Conservation (phyloP, 2,329 filamentous ascomycete genomes). For the Emmonsia crescens region DNA sequence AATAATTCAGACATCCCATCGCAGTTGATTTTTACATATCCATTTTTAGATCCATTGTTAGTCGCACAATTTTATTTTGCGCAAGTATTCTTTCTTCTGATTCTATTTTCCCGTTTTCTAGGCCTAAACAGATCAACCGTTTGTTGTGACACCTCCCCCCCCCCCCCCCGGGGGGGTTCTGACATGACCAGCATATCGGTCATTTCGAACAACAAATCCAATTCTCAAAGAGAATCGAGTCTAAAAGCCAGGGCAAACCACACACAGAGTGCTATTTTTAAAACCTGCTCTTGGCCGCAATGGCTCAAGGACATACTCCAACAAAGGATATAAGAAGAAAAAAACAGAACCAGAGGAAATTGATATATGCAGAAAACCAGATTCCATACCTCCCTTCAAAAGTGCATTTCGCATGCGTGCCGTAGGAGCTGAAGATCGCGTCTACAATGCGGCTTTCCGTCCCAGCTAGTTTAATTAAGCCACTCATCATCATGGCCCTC, state of each 20-base stretch:
- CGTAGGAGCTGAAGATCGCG: not conserved
- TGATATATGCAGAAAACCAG: too few species aligned
- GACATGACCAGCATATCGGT: not conserved
- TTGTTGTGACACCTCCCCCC: too few species aligned
- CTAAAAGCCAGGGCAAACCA: not conserved
- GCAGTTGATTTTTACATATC: not conserved
- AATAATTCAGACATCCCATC: not conserved
- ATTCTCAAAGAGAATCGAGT: not conserved
- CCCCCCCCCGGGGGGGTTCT: too few species aligned
- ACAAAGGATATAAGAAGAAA: not conserved
- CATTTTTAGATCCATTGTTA: not conserved
- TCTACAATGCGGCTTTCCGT: too few species aligned
- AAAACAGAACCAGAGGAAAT: too few species aligned
- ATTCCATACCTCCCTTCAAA: too few species aligned
- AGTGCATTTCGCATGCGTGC: not conserved
- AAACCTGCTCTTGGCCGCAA: not conserved
- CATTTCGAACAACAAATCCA: not conserved
- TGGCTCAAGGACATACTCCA: not conserved
- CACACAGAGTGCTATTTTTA: not conserved
- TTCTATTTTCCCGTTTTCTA: not conserved
- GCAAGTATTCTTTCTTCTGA: not conserved
- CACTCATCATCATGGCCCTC: not conserved
- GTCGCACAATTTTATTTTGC: not conserved
- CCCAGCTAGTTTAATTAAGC: not conserved
- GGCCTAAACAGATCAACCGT: not conserved